Base-by-base conservation (phyloP, 2,329 filamentous ascomycete species). In the Botrytis medusae region DNA sequence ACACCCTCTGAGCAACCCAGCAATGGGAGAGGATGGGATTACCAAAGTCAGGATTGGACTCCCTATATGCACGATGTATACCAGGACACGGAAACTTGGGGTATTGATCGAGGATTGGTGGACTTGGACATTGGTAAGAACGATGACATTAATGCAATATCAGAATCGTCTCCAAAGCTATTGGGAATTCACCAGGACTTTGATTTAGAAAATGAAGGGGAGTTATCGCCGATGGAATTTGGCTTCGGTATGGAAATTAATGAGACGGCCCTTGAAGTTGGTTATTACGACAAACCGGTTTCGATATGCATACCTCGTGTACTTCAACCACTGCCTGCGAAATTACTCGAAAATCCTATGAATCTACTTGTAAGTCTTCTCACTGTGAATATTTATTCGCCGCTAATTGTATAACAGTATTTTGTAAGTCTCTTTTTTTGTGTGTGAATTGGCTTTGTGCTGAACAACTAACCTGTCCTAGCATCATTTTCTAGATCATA, bases 401-500 rank as follows among this genome's bases (percentile, higher is more conserved):
- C 25, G 59, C 61, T 73, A 48, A 74, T 32, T 42, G 48, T 34
- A 12, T 32, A 40, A 25, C 73, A 86, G 84, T 87, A 87, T 76
- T 87, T 87, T 76, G 84, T 86, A 80, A 79, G 84, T 14, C 22
- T 4, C 42, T n/a, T 29, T 34, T 29, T 7, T 3, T n/a, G n/a
- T n/a, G n/a, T n/a, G 51, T 9, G 32, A 3, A 54, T 10, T 18
- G 46, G 16, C 32, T 54, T 57, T 25, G 12, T 40, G 71, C n/a
- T 62, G 59, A 76, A 54, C 20, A 57, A 48, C 64, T 74, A 70
- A 76, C 57, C 7, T 48, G 63, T 57, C 74, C 65, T 77, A 84
- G 82, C 86, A 88, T 76, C 87, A 89, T 78, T 89, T 96, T 79
- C 85, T 96, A 74, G 93, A 95, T 77, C 92, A 96, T 81, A 96